phyloP scores from a whole-genome alignment of 495 filamentous ascomycete genomes.

The Hypoxylon subgilvum region DNA sequence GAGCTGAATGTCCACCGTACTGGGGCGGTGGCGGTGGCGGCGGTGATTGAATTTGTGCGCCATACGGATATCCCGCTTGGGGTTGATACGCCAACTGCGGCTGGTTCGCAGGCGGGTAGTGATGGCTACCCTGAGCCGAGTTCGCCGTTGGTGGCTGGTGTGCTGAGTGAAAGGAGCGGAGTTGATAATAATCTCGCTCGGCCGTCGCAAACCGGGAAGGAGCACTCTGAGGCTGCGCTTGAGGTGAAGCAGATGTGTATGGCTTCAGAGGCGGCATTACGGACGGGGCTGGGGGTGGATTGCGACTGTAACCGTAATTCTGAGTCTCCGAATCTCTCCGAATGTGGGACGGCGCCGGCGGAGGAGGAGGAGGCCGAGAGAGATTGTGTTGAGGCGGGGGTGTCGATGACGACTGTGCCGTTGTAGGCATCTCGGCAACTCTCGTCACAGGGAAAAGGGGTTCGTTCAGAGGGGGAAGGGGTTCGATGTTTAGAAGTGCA shows the following conservation, averaged over 20 bases:
- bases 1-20: constrained; percentile 40
- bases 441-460: constrained; percentile 50
- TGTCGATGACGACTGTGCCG: constrained; percentile 49
- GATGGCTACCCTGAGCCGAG: constrained; percentile 49
- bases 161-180: constrained; percentile 42
- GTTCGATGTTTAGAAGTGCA: constrained; percentile 57
- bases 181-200: constrained; percentile 52
- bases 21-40: constrained; percentile 46
- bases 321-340: constrained; percentile 48
- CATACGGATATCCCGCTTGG: constrained; percentile 42
- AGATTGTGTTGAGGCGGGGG: constrained; percentile 51
- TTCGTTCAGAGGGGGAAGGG: constrained; percentile 48
- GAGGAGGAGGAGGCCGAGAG: constrained; percentile 45
- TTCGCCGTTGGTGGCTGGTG: constrained; percentile 43
- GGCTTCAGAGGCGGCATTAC: constrained; percentile 58
- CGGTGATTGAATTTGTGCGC: constrained; percentile 39
- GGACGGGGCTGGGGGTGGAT: constrained; percentile 42
- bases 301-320: constrained; percentile 47
- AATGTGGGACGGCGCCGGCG: constrained; percentile 39
- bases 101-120: constrained; percentile 47
- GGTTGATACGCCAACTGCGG: constrained; percentile 41
- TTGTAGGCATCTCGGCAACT: constrained; percentile 44
- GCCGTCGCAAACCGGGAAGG: constrained; percentile 45
- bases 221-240: constrained; percentile 45
- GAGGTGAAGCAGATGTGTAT: constrained; percentile 51